Evolutionary conservation across 768 basidiomycete genomes (phyloP).

Genomic region (Pleurotus djamor): DNA sequence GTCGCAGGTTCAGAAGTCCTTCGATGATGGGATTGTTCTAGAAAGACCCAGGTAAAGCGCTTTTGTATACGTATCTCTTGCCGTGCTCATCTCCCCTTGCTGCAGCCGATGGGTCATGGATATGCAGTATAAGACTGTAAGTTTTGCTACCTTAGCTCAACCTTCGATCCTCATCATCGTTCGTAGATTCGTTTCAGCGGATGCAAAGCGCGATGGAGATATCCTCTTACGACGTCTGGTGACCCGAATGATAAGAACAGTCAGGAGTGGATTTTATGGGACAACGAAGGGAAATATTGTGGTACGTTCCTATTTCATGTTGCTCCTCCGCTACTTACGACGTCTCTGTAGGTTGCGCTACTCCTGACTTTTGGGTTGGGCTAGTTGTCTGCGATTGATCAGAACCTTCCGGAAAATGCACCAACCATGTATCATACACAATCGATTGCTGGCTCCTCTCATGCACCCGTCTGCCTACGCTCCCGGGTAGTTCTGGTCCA

Average conservation of each 20-base stretch:
- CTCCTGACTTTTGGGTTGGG: too few species aligned
- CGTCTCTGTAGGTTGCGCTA: too few species aligned
- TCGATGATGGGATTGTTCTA: neutral
- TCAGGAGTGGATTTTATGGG: neutral
- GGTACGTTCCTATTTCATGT: neutral
- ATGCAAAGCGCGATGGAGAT: neutral
- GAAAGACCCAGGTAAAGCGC: neutral
- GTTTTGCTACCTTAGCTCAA: neutral
- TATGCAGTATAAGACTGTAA: neutral
- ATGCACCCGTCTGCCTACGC: too few species aligned
- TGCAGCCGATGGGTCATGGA: neutral
- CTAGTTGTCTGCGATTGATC: too few species aligned
- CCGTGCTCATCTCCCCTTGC: neutral
- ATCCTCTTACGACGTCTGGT: neutral
- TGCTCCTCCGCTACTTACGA: too few species aligned
- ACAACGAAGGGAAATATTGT: neutral
- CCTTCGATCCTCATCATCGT: neutral
- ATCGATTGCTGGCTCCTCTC: too few species aligned
- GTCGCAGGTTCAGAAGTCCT: neutral
- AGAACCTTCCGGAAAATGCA: too few species aligned
- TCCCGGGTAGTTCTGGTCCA: too few species aligned
- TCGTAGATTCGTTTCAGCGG: neutral
- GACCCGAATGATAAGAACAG: neutral
- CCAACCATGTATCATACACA: too few species aligned
- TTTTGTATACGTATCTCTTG: neutral